Conservation (phyloP, 257 asterid genomes). For the Ophiorrhiza pumila region DNA sequence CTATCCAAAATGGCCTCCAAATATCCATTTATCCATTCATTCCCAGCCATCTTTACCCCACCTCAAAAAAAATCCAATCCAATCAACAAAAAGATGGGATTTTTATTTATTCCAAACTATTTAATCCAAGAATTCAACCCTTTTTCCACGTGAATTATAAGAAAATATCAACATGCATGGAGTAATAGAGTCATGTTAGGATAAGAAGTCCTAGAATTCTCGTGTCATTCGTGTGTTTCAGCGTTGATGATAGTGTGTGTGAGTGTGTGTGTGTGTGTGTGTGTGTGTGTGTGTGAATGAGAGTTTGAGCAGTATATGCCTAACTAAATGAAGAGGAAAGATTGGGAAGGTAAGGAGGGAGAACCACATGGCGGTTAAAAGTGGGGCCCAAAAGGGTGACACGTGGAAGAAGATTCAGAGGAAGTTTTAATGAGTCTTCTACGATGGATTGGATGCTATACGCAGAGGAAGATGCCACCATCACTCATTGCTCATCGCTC, state of each 20-base stretch:
- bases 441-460: too few species aligned
- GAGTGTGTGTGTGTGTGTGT: neutral
- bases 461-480: too few species aligned
- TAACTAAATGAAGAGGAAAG: neutral
- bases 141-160: conserved; percentile 4
- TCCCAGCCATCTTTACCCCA: conserved; percentile 55
- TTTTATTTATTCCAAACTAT: neutral
- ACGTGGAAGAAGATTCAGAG: conserved; percentile 29
- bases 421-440: conserved; percentile 22
- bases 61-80: neutral
- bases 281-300: conserved; percentile 15
- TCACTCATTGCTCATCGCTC: too few species aligned
- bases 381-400: conserved; percentile 33
- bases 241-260: too few species aligned
- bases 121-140: too few species aligned
- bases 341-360: conserved; percentile 15
- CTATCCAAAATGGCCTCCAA: conserved; percentile 79
- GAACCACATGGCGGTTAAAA: conserved; percentile 47
- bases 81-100: too few species aligned
- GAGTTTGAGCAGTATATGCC: neutral
- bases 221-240: neutral
- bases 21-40: conserved; percentile 93
- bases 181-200: neutral
- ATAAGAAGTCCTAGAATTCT: neutral
- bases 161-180: conserved; percentile 8